These are phyloP conservation scores for Penicillium sp. DNA, from an alignment of 2,329 filamentous ascomycete species.

Conservation along the genomic window DNA sequence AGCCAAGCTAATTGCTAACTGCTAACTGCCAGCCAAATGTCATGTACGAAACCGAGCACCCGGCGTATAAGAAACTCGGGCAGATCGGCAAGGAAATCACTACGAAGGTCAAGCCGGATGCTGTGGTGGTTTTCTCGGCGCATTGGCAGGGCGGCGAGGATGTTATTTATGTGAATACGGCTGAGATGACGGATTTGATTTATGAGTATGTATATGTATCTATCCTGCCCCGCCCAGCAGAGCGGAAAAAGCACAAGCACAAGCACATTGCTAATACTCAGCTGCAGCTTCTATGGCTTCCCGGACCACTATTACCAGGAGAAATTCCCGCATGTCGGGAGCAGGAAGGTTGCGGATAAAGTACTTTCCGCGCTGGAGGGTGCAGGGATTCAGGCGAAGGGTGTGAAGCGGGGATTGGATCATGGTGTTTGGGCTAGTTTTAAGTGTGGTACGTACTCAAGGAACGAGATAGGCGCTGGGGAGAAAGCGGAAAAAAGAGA, in stretches of 20 bases:
- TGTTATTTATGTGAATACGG: constrained; percentile 68
- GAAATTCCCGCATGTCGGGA: constrained; percentile 67
- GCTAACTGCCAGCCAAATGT: constrained; percentile 56
- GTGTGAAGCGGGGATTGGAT: constrained; percentile 68
- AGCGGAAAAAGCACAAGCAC: no score
- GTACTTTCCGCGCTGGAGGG: constrained; percentile 60
- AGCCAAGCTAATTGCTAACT: not conserved
- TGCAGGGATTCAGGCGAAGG: constrained; percentile 63
- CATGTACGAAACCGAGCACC: constrained; percentile 70
- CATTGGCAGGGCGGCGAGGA: constrained; percentile 69
- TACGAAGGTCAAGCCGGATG: constrained; percentile 69
- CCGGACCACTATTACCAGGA: constrained; percentile 71
- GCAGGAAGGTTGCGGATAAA: constrained; percentile 61
- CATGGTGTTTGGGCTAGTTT: constrained; percentile 78
- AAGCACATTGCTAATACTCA: not conserved
- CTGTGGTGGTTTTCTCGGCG: constrained; percentile 75
- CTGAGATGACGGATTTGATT: constrained; percentile 67
- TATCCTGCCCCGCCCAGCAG: no score
- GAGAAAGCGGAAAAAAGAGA: no score
- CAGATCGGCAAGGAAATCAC: constrained; percentile 72
- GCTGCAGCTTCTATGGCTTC: constrained; percentile 71
- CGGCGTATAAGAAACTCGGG: constrained; percentile 67
- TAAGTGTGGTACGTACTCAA: constrained; percentile 49
- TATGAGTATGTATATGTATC: constrained; percentile 64
- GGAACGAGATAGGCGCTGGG: no score